phyloP scores from a whole-genome alignment of 805 yeast species.

The Lachancea dasiensis region DNA sequence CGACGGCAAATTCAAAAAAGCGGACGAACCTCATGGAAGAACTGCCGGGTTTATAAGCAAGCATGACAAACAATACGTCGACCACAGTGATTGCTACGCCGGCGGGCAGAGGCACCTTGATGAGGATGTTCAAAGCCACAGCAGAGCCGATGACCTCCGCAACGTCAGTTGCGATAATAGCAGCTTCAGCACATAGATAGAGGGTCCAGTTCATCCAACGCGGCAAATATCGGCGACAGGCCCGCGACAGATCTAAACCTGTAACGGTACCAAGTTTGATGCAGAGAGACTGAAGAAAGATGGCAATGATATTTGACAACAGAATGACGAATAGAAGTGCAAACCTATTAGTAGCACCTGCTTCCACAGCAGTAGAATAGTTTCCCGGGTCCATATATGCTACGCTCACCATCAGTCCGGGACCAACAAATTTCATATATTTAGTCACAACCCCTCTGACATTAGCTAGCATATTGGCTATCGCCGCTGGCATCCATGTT shows the following conservation, averaged over 20 bases:
- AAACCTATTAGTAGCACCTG: slow-evolving; percentile 77
- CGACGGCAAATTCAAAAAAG: slow-evolving; percentile 69
- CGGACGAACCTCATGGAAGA: slow-evolving; percentile 70
- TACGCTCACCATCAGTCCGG: slow-evolving; percentile 82
- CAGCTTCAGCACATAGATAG: slow-evolving; percentile 78
- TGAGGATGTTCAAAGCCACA: slow-evolving; percentile 70
- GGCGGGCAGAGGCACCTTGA: slow-evolving; percentile 64
- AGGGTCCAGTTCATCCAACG: slow-evolving; percentile 54
- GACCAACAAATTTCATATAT: slow-evolving; percentile 69
- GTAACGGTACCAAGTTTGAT: slow-evolving; percentile 86
- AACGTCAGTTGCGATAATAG: slow-evolving; percentile 86
- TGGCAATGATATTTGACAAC: slow-evolving; percentile 78
- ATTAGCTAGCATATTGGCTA: background rate
- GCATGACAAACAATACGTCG: slow-evolving; percentile 73
- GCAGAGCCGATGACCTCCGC: slow-evolving; percentile 96
- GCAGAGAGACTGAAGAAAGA: slow-evolving; percentile 74
- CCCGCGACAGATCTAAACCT: slow-evolving; percentile 81
- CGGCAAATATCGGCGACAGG: slow-evolving; percentile 69
- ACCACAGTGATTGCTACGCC: slow-evolving; percentile 76
- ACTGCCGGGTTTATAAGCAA: slow-evolving; percentile 71
- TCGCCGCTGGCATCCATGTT: background rate
- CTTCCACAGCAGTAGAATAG: slow-evolving; percentile 81
- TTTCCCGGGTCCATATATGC: slow-evolving; percentile 95
- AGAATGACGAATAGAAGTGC: slow-evolving; percentile 66
- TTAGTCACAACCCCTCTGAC: slow-evolving; percentile 34